Conservation (phyloP, 2,329 filamentous ascomycete genomes). For the Byssochlamys sp. region DNA sequence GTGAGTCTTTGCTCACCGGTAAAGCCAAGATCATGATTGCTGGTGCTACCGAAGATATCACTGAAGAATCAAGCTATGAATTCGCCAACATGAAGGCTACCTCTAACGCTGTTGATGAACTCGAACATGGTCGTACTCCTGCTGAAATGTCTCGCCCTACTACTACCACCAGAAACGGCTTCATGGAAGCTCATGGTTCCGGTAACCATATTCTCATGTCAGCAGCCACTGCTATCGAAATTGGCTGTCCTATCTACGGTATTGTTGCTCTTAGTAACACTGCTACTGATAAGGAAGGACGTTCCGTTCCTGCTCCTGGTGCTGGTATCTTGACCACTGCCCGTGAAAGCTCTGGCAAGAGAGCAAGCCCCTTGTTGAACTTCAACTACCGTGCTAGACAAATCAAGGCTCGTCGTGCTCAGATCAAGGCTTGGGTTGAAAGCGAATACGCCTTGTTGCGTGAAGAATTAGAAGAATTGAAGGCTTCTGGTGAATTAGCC, state of each 20-base stretch:
- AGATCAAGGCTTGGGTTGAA: no score
- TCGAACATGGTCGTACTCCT: conserved; percentile 87
- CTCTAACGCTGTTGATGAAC: conserved; percentile 93
- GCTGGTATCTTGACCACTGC: conserved; percentile 95
- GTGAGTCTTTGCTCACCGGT: conserved; percentile 95
- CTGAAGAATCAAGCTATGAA: conserved; percentile 96
- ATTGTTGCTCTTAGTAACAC: conserved; percentile 87
- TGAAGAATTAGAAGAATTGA: conserved; percentile 86
- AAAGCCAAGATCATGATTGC: conserved; percentile 97
- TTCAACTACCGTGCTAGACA: conserved; percentile 95
- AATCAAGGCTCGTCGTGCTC: no score
- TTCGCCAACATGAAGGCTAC: conserved; percentile 99
- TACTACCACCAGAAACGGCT: conserved; percentile 90
- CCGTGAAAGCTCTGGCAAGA: conserved; percentile 80
- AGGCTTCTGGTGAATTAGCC: no score
- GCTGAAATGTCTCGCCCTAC: conserved; percentile 96
- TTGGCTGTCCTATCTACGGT: conserved; percentile 97
- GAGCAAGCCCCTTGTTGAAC: conserved; percentile 88
- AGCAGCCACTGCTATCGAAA: conserved; percentile 88
- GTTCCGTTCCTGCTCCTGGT: conserved; percentile 92
- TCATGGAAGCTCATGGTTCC: conserved; percentile 98
- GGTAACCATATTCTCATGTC: conserved; percentile 97
- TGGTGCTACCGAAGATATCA: conserved; percentile 97
- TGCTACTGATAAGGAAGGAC: conserved; percentile 96
- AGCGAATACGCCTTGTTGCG: no score